A percentile compares a stretch with the other conserved stretches of the same genome.
Evolutionary conservation across 202 grass and related monocot genomes (phyloP).

Genomic region (Tripidium arundinaceum): DNA sequence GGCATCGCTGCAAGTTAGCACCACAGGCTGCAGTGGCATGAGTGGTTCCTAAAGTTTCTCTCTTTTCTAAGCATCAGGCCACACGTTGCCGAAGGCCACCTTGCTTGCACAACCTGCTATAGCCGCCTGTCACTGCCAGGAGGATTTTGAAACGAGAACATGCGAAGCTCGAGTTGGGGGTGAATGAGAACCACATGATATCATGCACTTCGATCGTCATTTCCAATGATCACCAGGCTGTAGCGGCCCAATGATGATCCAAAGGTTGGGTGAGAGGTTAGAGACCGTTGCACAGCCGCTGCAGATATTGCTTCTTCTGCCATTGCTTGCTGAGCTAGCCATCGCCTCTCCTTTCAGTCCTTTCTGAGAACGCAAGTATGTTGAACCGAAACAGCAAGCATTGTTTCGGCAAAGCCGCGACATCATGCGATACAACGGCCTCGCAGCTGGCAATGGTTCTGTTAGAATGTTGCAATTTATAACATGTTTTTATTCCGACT

Average conservation of each 20-base stretch:
- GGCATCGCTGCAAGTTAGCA: no score
- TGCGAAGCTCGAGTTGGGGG: no score
- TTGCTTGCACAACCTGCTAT: no score
- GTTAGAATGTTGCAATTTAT: not conserved
- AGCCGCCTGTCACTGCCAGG: no score
- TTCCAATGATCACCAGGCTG: conserved; percentile 3
- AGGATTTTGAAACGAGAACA: no score
- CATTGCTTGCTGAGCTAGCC: not conserved
- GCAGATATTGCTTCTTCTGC: not conserved
- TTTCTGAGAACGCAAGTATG: not conserved
- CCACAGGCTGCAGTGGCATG: no score
- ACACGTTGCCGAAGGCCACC: no score
- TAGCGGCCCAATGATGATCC: not conserved
- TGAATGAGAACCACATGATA: no score
- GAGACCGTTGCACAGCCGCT: not conserved
- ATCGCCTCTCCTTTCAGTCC: not conserved
- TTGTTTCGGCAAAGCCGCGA: not conserved
- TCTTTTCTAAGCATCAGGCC: no score
- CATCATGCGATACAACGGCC: not conserved
- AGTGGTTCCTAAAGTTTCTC: no score
- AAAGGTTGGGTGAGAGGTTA: not conserved
- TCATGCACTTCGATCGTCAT: no score
- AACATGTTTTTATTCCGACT: not conserved
- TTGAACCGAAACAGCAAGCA: not conserved
- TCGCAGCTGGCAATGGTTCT: not conserved